Evolutionary conservation across 2,329 filamentous ascomycete genomes (phyloP).

Genomic region (Rachicladosporium sp.): DNA sequence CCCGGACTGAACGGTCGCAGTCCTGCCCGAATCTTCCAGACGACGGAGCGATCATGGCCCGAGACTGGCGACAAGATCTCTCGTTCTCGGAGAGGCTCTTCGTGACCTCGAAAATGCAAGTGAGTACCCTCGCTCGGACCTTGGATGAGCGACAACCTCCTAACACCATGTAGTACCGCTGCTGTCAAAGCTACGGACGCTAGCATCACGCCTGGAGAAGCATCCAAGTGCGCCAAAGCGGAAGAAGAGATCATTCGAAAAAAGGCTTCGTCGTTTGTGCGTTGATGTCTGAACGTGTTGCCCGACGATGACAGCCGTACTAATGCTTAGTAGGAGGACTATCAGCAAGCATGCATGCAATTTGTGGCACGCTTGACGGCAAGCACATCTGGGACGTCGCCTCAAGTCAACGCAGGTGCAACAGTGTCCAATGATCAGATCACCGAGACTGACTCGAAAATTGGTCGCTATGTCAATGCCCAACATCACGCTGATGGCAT

Average conservation of each 20-base stretch:
- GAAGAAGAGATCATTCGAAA: conserved; percentile 55
- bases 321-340: conserved; percentile 26
- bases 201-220: conserved; percentile 22
- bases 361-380: too few species aligned
- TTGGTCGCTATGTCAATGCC: conserved; percentile 47
- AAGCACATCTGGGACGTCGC: too few species aligned
- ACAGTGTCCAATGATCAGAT: too few species aligned
- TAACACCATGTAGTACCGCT: too few species aligned
- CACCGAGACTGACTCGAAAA: conserved; percentile 10
- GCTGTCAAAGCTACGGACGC: too few species aligned
- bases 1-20: too few species aligned
- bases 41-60: too few species aligned
- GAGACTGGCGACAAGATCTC: conserved; percentile 29
- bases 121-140: conserved; percentile 12
- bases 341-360: conserved; percentile 20
- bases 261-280: conserved; percentile 45
- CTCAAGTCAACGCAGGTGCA: too few species aligned
- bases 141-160: not conserved
- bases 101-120: conserved; percentile 37
- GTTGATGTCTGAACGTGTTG: not conserved
- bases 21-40: too few species aligned
- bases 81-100: conserved; percentile 34
- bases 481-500: conserved; percentile 53
- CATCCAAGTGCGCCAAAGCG: conserved; percentile 47
- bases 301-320: too few species aligned